Evolutionary conservation across 495 filamentous ascomycete genomes (phyloP), one percentile per base, ranked within the genome.

Genomic region (Tuber aestivum): DNA sequence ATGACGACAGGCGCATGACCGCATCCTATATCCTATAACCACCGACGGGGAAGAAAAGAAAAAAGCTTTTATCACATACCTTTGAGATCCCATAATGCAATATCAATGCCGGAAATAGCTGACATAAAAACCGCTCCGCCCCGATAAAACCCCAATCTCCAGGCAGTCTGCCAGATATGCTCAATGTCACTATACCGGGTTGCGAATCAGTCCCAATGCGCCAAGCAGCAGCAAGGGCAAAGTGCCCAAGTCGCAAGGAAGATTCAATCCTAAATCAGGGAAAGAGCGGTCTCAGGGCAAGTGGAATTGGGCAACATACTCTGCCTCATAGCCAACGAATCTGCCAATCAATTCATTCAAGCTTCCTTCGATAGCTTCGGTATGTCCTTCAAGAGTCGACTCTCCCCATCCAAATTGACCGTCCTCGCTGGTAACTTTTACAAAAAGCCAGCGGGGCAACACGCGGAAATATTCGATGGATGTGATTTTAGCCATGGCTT

Each of bases 61-160:
- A 69, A 48, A 76, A 72, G 23, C 23, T 41, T 45, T 42, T 69
- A 40, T 69, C 32, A 70, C 77, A 71, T 79, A 83, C 82, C 82
- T 72, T 94, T 94, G 68, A 94, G 81, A 85, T 94, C 92, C 92
- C 92, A 94, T 7, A 95, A 85, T 6, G 92, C 92, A 81, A 95
- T 94, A 79, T 94, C 92, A 77, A 95, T 90, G 3, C 92, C 92
- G 1, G 91, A 87, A 41, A 94, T 85, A 10, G 92, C 92, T 72
- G 89, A 92, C 91, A 94, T 93, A 78, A 95, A 90, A 35, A 95
- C 92, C 0, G 92, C 91, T 1, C 92, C 92, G n/a, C 92, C 92
- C 48, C 92, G 87, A 83, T 94, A 94, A 84, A 94, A 94, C 32
- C 90, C 89, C 8, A 89, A 85, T 72, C 92, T 88, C 86, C 89